These are phyloP conservation scores for Colletotrichum orbiculare DNA, from an alignment of 2,329 filamentous ascomycete species.

Conservation along the genomic window DNA sequence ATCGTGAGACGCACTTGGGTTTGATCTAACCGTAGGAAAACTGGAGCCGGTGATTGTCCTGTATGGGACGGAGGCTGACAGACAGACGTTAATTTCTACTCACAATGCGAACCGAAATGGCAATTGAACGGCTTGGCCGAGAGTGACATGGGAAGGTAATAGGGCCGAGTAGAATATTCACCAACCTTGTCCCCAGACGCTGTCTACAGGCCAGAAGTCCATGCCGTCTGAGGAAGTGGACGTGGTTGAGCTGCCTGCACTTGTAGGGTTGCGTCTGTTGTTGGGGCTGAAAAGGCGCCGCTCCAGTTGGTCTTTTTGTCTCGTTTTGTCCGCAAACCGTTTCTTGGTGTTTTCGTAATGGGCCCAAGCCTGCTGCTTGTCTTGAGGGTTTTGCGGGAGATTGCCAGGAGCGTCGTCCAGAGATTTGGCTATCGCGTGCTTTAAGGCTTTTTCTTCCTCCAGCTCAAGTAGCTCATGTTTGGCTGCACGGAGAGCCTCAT, in stretches of 20 bases:
- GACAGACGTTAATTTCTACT: not conserved
- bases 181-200: constrained; percentile 21
- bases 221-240: constrained; percentile 1
- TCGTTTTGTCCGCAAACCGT: constrained; percentile 18
- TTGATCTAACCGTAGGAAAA: too few species aligned
- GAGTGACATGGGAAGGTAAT: not conserved
- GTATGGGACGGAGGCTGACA: too few species aligned
- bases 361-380: constrained; percentile 5
- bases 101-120: not conserved
- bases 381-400: not conserved
- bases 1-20: too few species aligned
- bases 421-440: constrained; percentile 20
- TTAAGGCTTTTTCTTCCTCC: constrained; percentile 21
- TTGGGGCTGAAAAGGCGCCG: constrained; percentile 11
- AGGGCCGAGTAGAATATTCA: not conserved
- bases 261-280: constrained; percentile 7
- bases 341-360: not conserved
- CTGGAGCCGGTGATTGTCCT: too few species aligned
- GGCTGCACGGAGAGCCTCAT: constrained; percentile 17
- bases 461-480: constrained; percentile 28
- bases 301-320: constrained; percentile 22
- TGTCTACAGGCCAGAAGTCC: constrained; percentile 5
- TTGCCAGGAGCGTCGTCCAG: constrained; percentile 15
- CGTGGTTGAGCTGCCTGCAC: not conserved
- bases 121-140: not conserved